These are phyloP conservation scores for Mortierella sp. DNA, from an alignment of 371 early-diverging fungal species.

Conservation along the genomic window DNA sequence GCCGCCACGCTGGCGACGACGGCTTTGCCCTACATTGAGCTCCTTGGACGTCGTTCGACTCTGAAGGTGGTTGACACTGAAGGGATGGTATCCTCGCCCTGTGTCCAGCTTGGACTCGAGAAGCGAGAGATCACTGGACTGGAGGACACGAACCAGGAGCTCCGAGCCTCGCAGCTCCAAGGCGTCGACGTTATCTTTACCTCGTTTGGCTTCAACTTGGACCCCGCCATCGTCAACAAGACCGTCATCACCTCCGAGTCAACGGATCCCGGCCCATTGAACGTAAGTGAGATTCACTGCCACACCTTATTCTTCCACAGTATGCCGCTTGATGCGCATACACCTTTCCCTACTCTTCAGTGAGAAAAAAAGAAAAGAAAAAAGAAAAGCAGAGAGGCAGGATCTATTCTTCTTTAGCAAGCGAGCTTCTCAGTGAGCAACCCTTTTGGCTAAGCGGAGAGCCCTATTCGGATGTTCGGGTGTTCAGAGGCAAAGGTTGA, in stretches of 20 bases:
- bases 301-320: no score
- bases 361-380: no score
- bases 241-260: not conserved
- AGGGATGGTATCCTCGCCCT: conserved; percentile 64
- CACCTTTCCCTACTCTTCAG: no score
- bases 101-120: conserved; percentile 61
- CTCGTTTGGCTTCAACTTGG: not conserved
- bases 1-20: conserved; percentile 68
- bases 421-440: no score
- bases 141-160: conserved; percentile 46
- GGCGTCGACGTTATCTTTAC: conserved; percentile 51
- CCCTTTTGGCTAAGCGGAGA: no score
- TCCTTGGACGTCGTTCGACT: conserved; percentile 65
- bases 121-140: conserved; percentile 1
- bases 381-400: no score
- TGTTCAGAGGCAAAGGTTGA: no score
- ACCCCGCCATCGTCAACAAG: conserved; percentile 41
- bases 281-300: conserved; percentile 53
- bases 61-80: conserved; percentile 61
- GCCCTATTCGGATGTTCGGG: no score
- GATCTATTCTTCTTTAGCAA: no score
- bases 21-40: conserved; percentile 67
- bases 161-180: conserved; percentile 41
- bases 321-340: no score
- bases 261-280: conserved; percentile 54